Base-by-base conservation (phyloP, 495 filamentous ascomycete genomes). In the Friedmanniomyces endolithicus region DNA sequence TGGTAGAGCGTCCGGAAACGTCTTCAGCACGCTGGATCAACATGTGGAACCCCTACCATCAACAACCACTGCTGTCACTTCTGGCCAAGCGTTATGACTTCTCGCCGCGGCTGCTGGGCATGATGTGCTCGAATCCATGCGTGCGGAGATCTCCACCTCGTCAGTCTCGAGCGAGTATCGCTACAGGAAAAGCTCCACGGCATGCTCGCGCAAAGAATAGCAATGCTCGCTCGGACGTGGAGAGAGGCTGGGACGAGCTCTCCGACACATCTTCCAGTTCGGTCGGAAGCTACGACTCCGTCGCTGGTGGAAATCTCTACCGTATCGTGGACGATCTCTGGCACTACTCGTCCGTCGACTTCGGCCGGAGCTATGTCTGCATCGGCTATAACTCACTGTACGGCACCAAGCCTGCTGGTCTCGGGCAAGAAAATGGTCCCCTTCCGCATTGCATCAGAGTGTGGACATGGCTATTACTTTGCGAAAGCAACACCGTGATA, bases 381-480 rank as follows among this genome's bases (percentile, higher is more conserved):
- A 71, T 92, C 49, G 88, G 88, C 11, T 90, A 85, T 61, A 90
- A 94, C 67, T 84, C 83, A 40, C 72, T 92, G 19, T 84, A 86
- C 61, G 75, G 80, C 34, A 68, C 79, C 19, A 71, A 69, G 11
- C 60, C 64, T 11, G 56, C 69, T 17, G 64, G 31, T 25, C 43
- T 49, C 52, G 61, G 66, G 19, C 35, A 47, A 1, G 48, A 24
- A 11, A 35, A 56, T 8, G 52, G 40, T 35, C 6, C 31, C 1
- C 67, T 83, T 24, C 83, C 83, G 1, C 71, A 80, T 20, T 84
- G 81, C 12, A 76, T 67, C 55, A 67, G 83, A 29, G 59, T 85
- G 25, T 94, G 86, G 85, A 81, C 79, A 29, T 94, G 88, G 87
- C 66, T 92, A 11, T 69, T 88, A n/a, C 64, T 90, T n/a, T 88